Evolutionary conservation across 495 filamentous ascomycete species (phyloP), one percentile per base, ranked within the genome.

Genomic region (Aspergillus bridgeri): DNA sequence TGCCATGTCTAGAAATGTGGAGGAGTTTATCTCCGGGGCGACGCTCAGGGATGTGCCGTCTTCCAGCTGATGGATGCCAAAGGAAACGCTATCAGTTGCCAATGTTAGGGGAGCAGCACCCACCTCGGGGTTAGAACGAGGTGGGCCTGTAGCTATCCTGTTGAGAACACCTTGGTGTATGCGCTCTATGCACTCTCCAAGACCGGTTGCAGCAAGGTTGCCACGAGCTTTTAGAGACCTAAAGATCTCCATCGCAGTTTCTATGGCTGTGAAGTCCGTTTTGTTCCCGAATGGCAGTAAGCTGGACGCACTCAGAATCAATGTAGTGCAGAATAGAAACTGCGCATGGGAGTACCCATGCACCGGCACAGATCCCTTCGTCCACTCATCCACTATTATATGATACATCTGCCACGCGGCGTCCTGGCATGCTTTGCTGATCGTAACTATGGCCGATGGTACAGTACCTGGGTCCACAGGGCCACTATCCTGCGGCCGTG

Each of bases 331-430:
- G 50, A 75, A 75, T 0, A 73, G 60, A 43, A 73, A 72, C 17
- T 75, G 72, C 0, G 70, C 63, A 50, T 69, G 69, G 42, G 73
- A 75, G 27, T 68, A 73, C 3, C 69, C 67, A 17, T 68, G 68
- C 19, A 72, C 67, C 0, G 66, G 61, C 6, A 75, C 56, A 6
- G 70, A 68, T 8, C 69, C 69, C 48, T 70, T 70, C 1, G 64
- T 60, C 70, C 72, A 75, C n/a, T 69, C 69, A 7, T 68, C 69
- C 25, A 67, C 57, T n/a, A 73, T 66, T 11, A 75, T 57, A 1
- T 57, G 60, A 60, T 69, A 60, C 0, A 61, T 67, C 51, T 72
- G 61, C 33, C 67, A 56, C 22, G 70, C 67, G 45, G 68, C 64
- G 20, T 69, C 62, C 22, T 68, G 68, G 57, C 72, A 75, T 21